phyloP scores from a whole-genome alignment of 148 eudicot species.

The Beta vulgaris region DNA sequence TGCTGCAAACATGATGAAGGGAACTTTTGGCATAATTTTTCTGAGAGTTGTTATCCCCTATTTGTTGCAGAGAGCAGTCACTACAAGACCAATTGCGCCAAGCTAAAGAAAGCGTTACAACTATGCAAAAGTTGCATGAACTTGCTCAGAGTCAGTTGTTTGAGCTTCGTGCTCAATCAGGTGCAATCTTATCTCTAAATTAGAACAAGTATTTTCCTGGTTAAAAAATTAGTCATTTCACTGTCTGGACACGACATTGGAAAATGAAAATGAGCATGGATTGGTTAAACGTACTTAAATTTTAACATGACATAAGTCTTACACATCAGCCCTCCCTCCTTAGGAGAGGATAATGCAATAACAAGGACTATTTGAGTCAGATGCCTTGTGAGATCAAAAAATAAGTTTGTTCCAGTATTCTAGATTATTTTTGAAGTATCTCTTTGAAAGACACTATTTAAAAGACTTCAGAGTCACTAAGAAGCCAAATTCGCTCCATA shows the following conservation, averaged over 20 bases:
- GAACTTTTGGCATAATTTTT: not conserved
- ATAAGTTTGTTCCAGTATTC: not conserved
- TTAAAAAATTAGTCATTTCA: not conserved
- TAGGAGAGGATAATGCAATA: not conserved
- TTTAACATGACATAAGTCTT: not conserved
- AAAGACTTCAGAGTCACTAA: not conserved
- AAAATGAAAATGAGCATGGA: not conserved
- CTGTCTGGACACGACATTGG: not conserved
- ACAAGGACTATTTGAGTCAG: not conserved
- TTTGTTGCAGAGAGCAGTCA: slow-evolving; percentile 72
- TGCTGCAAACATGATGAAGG: not conserved
- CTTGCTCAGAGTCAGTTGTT: slow-evolving; percentile 98
- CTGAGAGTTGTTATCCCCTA: slow-evolving; percentile 18
- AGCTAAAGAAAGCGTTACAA: slow-evolving; percentile 94
- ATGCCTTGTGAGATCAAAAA: not conserved
- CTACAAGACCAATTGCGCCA: slow-evolving; percentile 94
- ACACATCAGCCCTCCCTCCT: not conserved
- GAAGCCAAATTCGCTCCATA: not conserved
- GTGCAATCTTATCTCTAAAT: slow-evolving; percentile 29
- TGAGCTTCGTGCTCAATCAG: slow-evolving; percentile 96
- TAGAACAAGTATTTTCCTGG: slow-evolving; percentile 2
- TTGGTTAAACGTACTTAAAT: not conserved
- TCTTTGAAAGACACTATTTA: not conserved
- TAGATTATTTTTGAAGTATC: not conserved
- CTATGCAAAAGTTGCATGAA: slow-evolving; percentile 91